Percentiles rank a stretch among this genome's conserved stretches.
phyloP scores from a whole-genome alignment of 257 asterid genomes.

The Rauvolfia tetraphylla region DNA sequence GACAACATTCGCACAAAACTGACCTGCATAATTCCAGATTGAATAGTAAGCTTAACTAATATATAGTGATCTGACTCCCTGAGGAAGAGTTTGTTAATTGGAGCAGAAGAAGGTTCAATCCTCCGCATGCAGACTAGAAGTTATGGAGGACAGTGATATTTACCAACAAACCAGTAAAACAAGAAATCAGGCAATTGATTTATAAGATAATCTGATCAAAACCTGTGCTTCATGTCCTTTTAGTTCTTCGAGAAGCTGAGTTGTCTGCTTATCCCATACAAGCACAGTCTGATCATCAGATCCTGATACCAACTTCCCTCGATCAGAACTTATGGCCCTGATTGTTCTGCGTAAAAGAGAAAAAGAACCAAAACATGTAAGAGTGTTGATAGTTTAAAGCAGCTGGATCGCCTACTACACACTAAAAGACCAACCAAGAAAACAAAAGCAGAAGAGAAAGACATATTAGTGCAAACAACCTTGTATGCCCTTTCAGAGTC shows the following conservation, averaged over 20 bases:
- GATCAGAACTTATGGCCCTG: conserved; percentile 90
- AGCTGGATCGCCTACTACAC: conserved; percentile 5
- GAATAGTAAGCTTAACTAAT: conserved; percentile 19
- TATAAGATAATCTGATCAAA: conserved; percentile 20
- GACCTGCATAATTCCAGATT: conserved; percentile 43
- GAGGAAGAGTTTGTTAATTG: neutral
- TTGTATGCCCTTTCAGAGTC: conserved; percentile 83
- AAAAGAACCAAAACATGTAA: conserved; percentile 4
- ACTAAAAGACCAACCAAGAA: conserved; percentile 10
- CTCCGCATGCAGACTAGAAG: neutral
- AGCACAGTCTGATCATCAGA: conserved; percentile 96
- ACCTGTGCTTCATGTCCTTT: conserved; percentile 93
- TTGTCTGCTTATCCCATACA: conserved; percentile 96
- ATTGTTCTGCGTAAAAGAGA: conserved; percentile 56
- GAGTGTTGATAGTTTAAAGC: neutral
- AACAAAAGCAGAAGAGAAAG: neutral
- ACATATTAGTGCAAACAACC: conserved; percentile 32
- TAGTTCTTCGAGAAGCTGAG: conserved; percentile 89
- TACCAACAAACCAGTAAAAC: neutral
- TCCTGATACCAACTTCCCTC: conserved; percentile 94
- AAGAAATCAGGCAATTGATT: neutral
- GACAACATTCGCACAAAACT: conserved; percentile 85
- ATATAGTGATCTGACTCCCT: neutral
- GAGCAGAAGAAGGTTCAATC: neutral
- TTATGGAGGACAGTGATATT: neutral